Evolutionary conservation across 2,329 filamentous ascomycete species (phyloP), one percentile per base, ranked within the genome.

Genomic region (Aspergillus sp.): DNA sequence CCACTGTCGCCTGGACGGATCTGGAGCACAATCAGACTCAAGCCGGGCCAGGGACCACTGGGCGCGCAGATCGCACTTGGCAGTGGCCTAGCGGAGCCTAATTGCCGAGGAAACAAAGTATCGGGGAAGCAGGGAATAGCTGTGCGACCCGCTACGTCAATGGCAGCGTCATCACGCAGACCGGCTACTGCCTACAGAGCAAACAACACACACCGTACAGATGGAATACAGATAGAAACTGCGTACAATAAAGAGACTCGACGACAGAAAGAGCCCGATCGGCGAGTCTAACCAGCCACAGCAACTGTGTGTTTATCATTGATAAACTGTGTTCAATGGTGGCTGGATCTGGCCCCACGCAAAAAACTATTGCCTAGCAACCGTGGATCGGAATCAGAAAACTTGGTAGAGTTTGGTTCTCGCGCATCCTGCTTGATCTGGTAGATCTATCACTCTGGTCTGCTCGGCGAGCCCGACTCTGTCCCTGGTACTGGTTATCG

Each of bases 91-190:
- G 27, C 9, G 27, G 9, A 8, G 27, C 27, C 27, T 11, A 11
- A 9, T 31, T 31, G 9, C 12, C 27, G 3, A 31, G 27, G 27
- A 8, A 31, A 8, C 27, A 31, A 46, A 9, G 27, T 8, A 31
- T 31, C 3, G 27, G 9, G 27, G 8, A 31, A 31, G 27, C 12
- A 46, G 25, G 6, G 9, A 11, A 23, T 1, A 23, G 6, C 39
- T 43, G 50, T 52, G 27, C 40, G 21, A 44, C 40, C 12, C 15
- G 39, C 35, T 52, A 52, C 49, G 49, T 44, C 49, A 52, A 52
- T 15, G 15, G 19, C 23, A 41, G 21, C 37, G 49, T 41, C 49
- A 41, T 19, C 35, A 7, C 25, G 8, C 45, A 14, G 14, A n/a
- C 35, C 14, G 27, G 27, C 4, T 9, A 31, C 21, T 21, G 21